Evolutionary conservation across 805 yeast species (phyloP).

Genomic region (Phaffomyces antillensis): DNA sequence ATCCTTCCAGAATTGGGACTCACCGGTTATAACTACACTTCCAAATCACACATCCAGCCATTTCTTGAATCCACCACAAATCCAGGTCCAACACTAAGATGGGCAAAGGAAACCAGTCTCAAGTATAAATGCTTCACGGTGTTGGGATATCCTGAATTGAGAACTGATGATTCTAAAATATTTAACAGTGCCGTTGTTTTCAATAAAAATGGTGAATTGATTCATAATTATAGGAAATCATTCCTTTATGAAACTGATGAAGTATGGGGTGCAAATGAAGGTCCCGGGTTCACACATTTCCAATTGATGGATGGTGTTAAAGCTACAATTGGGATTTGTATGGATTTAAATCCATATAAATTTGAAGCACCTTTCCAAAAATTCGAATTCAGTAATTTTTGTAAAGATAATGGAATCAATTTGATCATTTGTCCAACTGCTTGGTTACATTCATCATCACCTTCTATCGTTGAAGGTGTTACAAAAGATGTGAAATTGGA

Average conservation of each 20-base stretch:
- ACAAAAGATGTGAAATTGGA: conserved; percentile 12
- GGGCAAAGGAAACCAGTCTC: conserved; percentile 51
- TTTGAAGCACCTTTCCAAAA: conserved; percentile 71
- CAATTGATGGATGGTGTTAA: conserved; percentile 27
- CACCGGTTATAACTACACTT: conserved; percentile 71
- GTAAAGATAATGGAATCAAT: conserved; percentile 39
- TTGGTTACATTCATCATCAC: conserved; percentile 60
- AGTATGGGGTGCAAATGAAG: conserved; percentile 70
- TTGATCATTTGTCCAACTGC: conserved; percentile 78
- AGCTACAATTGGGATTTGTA: conserved; percentile 77
- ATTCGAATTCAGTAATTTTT: conserved; percentile 62
- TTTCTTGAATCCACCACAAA: conserved; percentile 40
- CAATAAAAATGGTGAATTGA: conserved; percentile 46
- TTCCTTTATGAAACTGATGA: conserved; percentile 76
- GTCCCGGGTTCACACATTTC: conserved; percentile 49
- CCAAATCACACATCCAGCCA: conserved; percentile 42
- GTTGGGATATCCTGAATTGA: conserved; percentile 73
- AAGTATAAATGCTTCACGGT: conserved; percentile 56
- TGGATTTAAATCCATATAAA: conserved; percentile 87
- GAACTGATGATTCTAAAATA: conserved; percentile 20
- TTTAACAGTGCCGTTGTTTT: conserved; percentile 72
- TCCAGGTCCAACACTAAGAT: conserved; percentile 41
- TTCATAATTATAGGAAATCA: conserved; percentile 68
- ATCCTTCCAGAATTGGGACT: conserved; percentile 80
- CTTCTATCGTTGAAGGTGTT: conserved; percentile 25